Evolutionary conservation across 768 basidiomycete species (phyloP), one percentile per base, ranked within the genome.

Genomic region (Leccinellum luteum): DNA sequence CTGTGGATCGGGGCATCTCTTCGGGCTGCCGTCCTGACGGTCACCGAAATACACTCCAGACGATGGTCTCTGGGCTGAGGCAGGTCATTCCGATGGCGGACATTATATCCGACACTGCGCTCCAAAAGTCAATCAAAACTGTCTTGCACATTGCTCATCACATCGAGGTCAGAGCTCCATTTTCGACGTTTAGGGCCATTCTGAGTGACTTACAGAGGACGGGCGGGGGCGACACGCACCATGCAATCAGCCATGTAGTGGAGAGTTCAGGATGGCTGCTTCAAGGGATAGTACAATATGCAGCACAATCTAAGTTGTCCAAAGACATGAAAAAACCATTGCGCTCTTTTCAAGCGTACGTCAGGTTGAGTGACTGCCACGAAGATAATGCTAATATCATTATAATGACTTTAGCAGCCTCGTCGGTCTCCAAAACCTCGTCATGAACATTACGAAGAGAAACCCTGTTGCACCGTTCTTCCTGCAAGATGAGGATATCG

Each of bases 261-360:
- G 60, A 66, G 34, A 23, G 32, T 15, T 58, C 64, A 21, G 64
- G 57, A 10, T 59, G 54, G 52, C 13, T 64, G 13, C 60, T 64
- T 7, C 43, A 66, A 0, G 60, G 54, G 15, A 66, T 62, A 6
- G 38, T 49, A 0, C 52, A 28, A 31, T 45, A 44, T 14, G 54
- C 30, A 13, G 28, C 28, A 41, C 8, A 13, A 13, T 43, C 43
- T 4, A 27, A 43, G 13, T 2, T 63, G 1, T 34, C 60, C 13
- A 48, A 0, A 15, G 48, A 51, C 44, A 63, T 52, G 55, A 63
- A 31, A 7, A 55, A 8, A 49, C 8, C 48, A 3, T 5, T 66
- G 48, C n/a, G 0, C 1, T 30, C 51, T 13, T 63, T 65, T 21
- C 53, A 43, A 34, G 44, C 3, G 64, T 63, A 49, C 8, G 61